Base-by-base conservation (phyloP, 1,284 basidiomycete genomes). In the Salmacisia buchloeana region DNA sequence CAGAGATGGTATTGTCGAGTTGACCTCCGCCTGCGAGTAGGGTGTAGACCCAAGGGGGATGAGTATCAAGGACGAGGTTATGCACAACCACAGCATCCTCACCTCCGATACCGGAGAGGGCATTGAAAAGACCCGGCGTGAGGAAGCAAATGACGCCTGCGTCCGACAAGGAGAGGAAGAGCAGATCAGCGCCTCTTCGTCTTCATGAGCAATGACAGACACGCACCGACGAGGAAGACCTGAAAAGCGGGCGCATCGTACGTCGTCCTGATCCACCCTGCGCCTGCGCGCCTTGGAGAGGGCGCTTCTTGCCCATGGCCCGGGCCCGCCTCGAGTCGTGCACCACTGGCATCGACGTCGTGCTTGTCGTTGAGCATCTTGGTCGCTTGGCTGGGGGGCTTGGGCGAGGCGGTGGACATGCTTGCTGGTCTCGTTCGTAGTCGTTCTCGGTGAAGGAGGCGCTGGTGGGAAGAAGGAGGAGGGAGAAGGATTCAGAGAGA, bases 71-170 rank as follows among this genome's bases (percentile, higher is more conserved):
- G 41, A 15, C 41, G 41, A 12, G 18, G n/a, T 18, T 18, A 15
- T 43, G 18, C 41, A 15, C 41, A 43, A 33, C 10, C 29, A 31
- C 27, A 54, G n/a, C n/a, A n/a, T n/a, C n/a, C 21, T 9, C 35
- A 58, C 56, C 56, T 58, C 56, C 56, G 7, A 58, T 58, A 15
- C 56, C 56, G 23, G 35, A 38, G 6, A 58, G 56, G 3, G 56
- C 84, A 62, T 82, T 83, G 81, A 83, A 85, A 81, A 85, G 83
- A 62, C 85, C 85, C 31, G 82, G 81, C 13, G 82, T 82, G 21
- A 80, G 80, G 69, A 83, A 83, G 68, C 73, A 76, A 27, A 73
- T 75, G 29, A 79, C 60, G 43, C 73, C 72, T 58, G 68, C 59
- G 43, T 63, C 3, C 6, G 23, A 58, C 5, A 21, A 21, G 6